Evolutionary conservation across 176 grass and related monocot genomes (phyloP).

Genomic region (Avena insularis): DNA sequence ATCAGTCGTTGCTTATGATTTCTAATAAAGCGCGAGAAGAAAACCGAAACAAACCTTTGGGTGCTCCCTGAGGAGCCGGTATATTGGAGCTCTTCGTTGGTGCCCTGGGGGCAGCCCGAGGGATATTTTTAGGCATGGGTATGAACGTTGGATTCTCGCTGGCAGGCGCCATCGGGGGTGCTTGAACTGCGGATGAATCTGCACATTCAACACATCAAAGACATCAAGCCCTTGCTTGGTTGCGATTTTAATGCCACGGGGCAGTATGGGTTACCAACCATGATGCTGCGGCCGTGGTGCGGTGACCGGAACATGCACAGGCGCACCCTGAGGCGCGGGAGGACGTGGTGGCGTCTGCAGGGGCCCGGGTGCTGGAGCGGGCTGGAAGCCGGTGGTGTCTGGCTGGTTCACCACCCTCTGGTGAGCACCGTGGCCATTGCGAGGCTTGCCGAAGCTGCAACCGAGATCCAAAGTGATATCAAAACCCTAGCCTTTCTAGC

Average conservation of each 20-base stretch:
- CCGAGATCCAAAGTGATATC: slow-evolving; percentile 39
- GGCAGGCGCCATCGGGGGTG: not conserved
- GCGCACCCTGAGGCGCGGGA: slow-evolving; percentile 57
- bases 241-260: not conserved
- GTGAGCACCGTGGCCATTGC: slow-evolving; percentile 67
- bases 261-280: not conserved
- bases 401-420: slow-evolving; percentile 65
- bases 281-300: slow-evolving; percentile 50
- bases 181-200: slow-evolving; percentile 33
- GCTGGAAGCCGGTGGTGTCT: slow-evolving; percentile 61
- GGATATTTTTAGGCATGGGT: slow-evolving; percentile 51
- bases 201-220: not conserved
- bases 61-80: slow-evolving; percentile 44
- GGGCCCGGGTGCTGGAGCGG: slow-evolving; percentile 45
- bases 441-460: slow-evolving; percentile 77
- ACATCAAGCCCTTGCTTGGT: not conserved
- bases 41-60: slow-evolving; percentile 39
- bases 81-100: slow-evolving; percentile 52
- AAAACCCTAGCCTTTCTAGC: slow-evolving; percentile 46
- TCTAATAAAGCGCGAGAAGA: not conserved
- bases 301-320: slow-evolving; percentile 15
- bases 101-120: slow-evolving; percentile 56
- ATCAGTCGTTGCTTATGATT: not conserved
- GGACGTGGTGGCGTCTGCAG: slow-evolving; percentile 49
- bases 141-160: slow-evolving; percentile 48